Evolutionary conservation across 2,329 filamentous ascomycete species (phyloP).

Genomic region (Fusarium succisae): DNA sequence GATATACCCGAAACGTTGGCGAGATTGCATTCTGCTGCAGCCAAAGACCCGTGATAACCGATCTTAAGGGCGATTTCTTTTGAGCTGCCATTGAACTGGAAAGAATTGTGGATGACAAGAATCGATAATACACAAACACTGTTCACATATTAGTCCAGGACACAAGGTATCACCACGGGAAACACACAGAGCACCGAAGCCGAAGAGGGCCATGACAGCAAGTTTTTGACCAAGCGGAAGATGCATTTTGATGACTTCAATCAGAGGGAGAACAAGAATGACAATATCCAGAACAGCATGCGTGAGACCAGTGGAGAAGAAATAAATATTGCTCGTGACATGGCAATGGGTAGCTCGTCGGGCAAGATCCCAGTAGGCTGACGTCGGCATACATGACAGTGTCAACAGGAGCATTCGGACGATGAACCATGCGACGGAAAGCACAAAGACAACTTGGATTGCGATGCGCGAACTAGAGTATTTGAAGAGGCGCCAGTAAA

Average conservation of each 20-base stretch:
- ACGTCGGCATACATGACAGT: constrained; percentile 47
- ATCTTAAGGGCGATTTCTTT: constrained; percentile 40
- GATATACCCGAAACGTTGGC: constrained; percentile 39
- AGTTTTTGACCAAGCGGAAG: constrained; percentile 42
- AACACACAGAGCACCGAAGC: constrained; percentile 43
- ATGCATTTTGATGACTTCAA: constrained; percentile 44
- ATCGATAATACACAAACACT: constrained; percentile 39
- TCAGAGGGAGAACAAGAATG: constrained; percentile 44
- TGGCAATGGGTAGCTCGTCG: constrained; percentile 36
- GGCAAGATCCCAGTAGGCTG: constrained; percentile 46
- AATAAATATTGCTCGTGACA: constrained; percentile 44
- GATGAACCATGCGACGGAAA: constrained; percentile 38
- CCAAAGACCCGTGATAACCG: constrained; percentile 38
- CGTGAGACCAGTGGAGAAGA: constrained; percentile 43
- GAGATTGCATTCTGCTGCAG: constrained; percentile 42
- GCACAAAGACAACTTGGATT: constrained; percentile 37
- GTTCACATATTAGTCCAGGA: neutral
- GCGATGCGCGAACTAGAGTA: constrained; percentile 39
- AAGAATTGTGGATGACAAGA: constrained; percentile 36
- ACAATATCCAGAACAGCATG: constrained; percentile 46
- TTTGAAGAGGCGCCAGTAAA: constrained; percentile 45
- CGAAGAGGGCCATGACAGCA: constrained; percentile 42
- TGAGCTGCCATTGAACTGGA: constrained; percentile 21
- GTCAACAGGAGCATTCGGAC: constrained; percentile 43
- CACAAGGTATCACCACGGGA: rapidly evolving